These are phyloP conservation scores for Xylaria sp. DNA, from an alignment of 2,329 filamentous ascomycete species.

Conservation along the genomic window DNA sequence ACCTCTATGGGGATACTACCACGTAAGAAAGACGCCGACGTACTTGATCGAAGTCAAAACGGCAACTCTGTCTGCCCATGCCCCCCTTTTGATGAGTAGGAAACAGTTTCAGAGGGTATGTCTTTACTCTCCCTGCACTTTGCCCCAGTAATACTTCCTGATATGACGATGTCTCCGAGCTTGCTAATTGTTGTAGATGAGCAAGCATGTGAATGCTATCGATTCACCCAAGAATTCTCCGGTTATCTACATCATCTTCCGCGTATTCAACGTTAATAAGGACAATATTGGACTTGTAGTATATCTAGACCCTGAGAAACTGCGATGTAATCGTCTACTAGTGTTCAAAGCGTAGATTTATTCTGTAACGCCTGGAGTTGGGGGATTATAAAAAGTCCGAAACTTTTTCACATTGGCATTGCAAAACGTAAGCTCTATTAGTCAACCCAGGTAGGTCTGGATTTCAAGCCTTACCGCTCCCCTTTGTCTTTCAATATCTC, in stretches of 20 bases:
- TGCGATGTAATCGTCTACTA: neutral
- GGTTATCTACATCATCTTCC: neutral
- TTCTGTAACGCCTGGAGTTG: neutral
- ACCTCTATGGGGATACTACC: neutral
- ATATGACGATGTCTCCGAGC: neutral
- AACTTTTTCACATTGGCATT: too few relatives aligned
- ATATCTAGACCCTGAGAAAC: neutral
- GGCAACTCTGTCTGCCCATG: neutral
- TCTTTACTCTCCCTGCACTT: neutral
- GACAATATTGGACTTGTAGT: neutral
- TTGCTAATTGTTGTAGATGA: neutral
- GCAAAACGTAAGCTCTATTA: too few relatives aligned
- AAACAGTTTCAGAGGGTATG: neutral
- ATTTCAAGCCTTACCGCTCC: constrained; percentile 1
- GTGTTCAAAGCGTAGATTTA: neutral
- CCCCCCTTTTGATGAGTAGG: neutral
- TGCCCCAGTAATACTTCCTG: neutral
- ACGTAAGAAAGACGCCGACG: neutral
- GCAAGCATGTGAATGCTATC: neutral
- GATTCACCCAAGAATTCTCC: neutral
- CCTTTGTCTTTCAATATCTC: constrained; percentile 20
- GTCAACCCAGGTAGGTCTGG: too few relatives aligned
- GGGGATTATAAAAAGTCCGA: too few relatives aligned
- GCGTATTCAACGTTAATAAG: neutral
- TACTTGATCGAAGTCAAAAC: neutral